Evolutionary conservation across 192 early-diverging fungal genomes (phyloP).

Genomic region (Piromyces finnis): DNA sequence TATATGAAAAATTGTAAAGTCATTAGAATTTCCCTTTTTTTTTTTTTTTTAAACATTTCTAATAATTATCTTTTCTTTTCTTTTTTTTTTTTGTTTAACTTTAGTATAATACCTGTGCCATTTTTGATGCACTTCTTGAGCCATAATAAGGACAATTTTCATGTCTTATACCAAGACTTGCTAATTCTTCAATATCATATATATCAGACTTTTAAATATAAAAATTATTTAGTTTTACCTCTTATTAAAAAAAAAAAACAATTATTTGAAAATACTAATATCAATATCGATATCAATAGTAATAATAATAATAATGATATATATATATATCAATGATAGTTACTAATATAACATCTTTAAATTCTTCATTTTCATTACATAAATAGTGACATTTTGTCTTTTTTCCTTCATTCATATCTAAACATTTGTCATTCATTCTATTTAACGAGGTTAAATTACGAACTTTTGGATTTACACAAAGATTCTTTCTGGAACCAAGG

Average conservation of each 20-base stretch:
- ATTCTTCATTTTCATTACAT: conserved; percentile 23
- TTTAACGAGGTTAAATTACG: conserved; percentile 19
- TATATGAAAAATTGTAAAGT: neutral
- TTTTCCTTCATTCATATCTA: conserved; percentile 56
- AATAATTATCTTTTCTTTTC: too few relatives aligned
- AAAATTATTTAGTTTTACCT: too few relatives aligned
- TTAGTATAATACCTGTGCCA: conserved; percentile 35
- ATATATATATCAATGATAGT: neutral
- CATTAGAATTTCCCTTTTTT: too few relatives aligned
- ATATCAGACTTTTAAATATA: conserved; percentile 11
- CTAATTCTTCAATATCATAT: conserved; percentile 78
- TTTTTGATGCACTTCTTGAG: conserved; percentile 27
- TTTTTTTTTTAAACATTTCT: too few relatives aligned
- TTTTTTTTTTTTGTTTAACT: neutral
- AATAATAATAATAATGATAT: too few relatives aligned
- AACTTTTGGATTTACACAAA: conserved; percentile 67
- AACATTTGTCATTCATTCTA: conserved; percentile 61
- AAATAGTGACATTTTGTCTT: conserved; percentile 26
- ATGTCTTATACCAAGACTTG: conserved; percentile 29
- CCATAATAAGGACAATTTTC: conserved; percentile 75
- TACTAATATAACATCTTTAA: conserved; percentile 29
- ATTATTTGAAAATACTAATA: too few relatives aligned
- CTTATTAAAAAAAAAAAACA: too few relatives aligned
- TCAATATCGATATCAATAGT: too few relatives aligned
- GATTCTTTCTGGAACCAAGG: conserved; percentile 60